Base-by-base conservation (phyloP, 768 basidiomycete species). In the Filobasidium floriforme region DNA sequence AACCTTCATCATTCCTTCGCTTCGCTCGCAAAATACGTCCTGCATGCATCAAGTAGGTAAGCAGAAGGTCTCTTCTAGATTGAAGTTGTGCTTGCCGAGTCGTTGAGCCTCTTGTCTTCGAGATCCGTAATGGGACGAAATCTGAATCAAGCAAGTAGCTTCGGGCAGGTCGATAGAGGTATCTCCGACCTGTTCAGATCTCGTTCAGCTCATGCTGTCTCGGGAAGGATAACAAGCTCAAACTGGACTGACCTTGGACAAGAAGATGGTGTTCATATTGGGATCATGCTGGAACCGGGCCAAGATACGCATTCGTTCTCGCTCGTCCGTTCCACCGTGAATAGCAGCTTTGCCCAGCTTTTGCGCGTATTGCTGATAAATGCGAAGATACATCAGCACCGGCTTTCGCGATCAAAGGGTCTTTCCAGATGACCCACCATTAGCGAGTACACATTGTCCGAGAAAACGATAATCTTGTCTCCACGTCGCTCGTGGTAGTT, bases 381-480 rank as follows among this genome's bases (percentile, higher is more conserved):
- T 1, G 22, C 18, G 0, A 7, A 57, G 22, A n/a, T 7, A 40
- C 28, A 24, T 37, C 32, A 37, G 32, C 9, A 37, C 4, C 32
- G 32, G 9, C 32, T 37, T 37, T 37, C 6, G n/a, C n/a, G n/a
- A n/a, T n/a, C n/a, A n/a, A n/a, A n/a, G n/a, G n/a, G n/a, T n/a
- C 19, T 11, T 46, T 24, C 57, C 2, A 0, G 22, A 15, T 26
- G 18, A 64, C 83, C 59, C 66, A 92, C 93, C 87, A 97, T 92
- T 28, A 98, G 81, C 0, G 96, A 93, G 75, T 84, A 99, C 24
- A 99, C 94, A 76, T 99, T 98, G 78, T 99, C 96, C 1, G 93
- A 97, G 75, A 99, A 99, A 1, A 99, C 96, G 69, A 99, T 99
- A 71, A 98, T 90, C 81, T 99, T 99, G 80, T 99, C 96, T 9